Conservation (phyloP, 345 rosid genomes). For the Gossypium rotundifolium region DNA sequence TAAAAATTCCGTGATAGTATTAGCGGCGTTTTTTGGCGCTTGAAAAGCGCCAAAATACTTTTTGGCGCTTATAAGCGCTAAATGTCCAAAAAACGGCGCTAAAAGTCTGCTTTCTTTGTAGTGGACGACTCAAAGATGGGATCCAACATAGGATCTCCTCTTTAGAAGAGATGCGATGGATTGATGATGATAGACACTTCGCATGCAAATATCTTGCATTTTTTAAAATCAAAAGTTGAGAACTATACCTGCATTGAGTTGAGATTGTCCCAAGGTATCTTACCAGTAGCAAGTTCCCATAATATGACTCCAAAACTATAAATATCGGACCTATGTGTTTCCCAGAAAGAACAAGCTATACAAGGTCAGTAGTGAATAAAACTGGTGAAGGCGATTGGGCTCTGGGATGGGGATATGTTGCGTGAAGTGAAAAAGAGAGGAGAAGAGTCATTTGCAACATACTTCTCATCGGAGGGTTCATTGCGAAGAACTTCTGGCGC, state of each 20-base stretch:
- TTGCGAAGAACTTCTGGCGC: slow-evolving; percentile 77
- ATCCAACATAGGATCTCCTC: background rate
- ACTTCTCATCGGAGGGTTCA: slow-evolving; percentile 97
- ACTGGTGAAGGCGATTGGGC: background rate
- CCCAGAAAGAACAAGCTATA: slow-evolving; percentile 14
- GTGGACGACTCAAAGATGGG: background rate
- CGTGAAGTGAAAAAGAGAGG: background rate
- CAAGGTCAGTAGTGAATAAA: slow-evolving; percentile 2
- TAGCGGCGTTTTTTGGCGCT: no score
- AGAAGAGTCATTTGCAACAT: slow-evolving; percentile 20
- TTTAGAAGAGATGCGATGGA: background rate
- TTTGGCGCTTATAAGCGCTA: no score
- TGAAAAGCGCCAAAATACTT: no score
- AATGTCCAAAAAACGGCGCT: no score
- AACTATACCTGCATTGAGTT: slow-evolving; percentile 83
- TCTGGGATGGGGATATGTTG: background rate
- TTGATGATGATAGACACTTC: background rate
- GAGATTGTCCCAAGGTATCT: slow-evolving; percentile 95
- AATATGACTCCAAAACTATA: slow-evolving; percentile 90
- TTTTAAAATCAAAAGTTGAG: slow-evolving; percentile 9
- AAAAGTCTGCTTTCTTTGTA: no score
- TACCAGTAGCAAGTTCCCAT: slow-evolving; percentile 95
- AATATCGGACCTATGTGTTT: slow-evolving; percentile 66
- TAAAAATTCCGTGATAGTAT: no score
- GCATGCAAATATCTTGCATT: background rate